Evolutionary conservation across 805 yeast species (phyloP).

Genomic region (Jamesozyma spencerorum): DNA sequence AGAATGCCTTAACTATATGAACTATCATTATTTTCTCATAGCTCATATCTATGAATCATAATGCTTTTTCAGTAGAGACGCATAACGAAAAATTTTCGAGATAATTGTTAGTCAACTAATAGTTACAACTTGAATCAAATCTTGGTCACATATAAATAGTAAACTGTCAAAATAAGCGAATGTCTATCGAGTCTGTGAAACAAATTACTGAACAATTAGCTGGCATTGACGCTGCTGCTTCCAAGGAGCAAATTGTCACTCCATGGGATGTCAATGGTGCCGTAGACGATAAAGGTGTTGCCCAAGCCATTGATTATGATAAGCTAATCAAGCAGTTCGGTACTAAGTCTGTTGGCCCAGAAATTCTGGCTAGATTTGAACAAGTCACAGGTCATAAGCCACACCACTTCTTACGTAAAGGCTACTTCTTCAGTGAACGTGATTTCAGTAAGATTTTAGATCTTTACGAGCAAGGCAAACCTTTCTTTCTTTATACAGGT

Average conservation of each 20-base stretch:
- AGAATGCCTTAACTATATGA: too few species aligned
- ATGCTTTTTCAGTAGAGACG: too few species aligned
- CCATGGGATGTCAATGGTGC: constrained; percentile 99
- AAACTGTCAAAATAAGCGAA: too few species aligned
- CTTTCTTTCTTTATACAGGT: constrained; percentile 92
- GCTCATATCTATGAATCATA: too few species aligned
- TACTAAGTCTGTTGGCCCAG: constrained; percentile 60
- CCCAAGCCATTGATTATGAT: constrained; percentile 87
- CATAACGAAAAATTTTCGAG: too few species aligned
- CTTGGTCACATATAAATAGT: too few species aligned
- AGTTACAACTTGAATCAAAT: too few species aligned
- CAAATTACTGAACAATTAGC: constrained; percentile 17
- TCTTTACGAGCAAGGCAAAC: constrained; percentile 88
- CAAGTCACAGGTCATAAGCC: constrained; percentile 83
- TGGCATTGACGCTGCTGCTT: constrained; percentile 11
- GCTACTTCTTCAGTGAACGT: constrained; percentile 87
- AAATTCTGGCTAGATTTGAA: constrained; percentile 65
- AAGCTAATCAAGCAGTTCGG: constrained; percentile 83
- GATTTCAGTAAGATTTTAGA: constrained; percentile 72
- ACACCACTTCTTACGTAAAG: constrained; percentile 82
- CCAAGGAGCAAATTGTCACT: constrained; percentile 54
- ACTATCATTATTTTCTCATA: too few species aligned
- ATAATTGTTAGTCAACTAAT: too few species aligned
- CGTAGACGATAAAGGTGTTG: constrained; percentile 76
- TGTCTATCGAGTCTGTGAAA: constrained; percentile 7